These are phyloP conservation scores for Dionaea muscipula DNA, from an alignment of 179 eudicot genomes.

Conservation along the genomic window DNA sequence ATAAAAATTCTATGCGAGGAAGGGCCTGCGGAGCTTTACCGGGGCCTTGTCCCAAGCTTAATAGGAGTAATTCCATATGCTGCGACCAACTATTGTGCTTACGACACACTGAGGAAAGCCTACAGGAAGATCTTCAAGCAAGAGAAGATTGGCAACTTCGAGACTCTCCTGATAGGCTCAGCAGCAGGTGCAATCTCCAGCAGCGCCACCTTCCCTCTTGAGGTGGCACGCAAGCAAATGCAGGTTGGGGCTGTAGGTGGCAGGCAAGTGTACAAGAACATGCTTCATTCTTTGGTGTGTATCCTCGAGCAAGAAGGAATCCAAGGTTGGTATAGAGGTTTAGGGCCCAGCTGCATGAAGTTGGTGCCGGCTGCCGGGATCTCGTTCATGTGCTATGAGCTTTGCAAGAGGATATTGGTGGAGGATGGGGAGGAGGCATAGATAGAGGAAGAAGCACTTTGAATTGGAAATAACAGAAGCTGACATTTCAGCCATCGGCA, in stretches of 20 bases:
- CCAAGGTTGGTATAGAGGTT: slow-evolving; percentile 54
- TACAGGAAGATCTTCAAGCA: slow-evolving; percentile 38
- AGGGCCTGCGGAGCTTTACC: slow-evolving; percentile 62
- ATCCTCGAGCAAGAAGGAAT: slow-evolving; percentile 66
- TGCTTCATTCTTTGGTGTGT: slow-evolving; percentile 55
- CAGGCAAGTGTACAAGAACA: slow-evolving; percentile 53
- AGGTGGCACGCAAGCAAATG: slow-evolving; percentile 87
- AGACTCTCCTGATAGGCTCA: slow-evolving; percentile 65
- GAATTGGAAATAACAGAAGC: not conserved
- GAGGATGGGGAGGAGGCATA: slow-evolving; percentile 57
- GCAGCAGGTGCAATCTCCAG: slow-evolving; percentile 85
- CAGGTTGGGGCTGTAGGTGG: slow-evolving; percentile 74
- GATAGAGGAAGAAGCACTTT: not conserved
- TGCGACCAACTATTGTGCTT: slow-evolving; percentile 75
- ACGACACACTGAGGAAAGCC: slow-evolving; percentile 52
- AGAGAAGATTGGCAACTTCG: slow-evolving; percentile 59
- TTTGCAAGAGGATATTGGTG: slow-evolving; percentile 70
- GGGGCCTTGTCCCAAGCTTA: slow-evolving; percentile 77
- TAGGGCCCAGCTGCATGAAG: slow-evolving; percentile 80
- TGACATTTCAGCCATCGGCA: not conserved
- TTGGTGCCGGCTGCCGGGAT: slow-evolving; percentile 86
- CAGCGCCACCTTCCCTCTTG: slow-evolving; percentile 68
- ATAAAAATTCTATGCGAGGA: slow-evolving; percentile 54
- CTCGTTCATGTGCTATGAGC: slow-evolving; percentile 89
- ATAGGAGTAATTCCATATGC: slow-evolving; percentile 84